Evolutionary conservation across 2,329 filamentous ascomycete species (phyloP), one percentile per base, ranked within the genome.

Genomic region (Colletotrichum noveboracense): DNA sequence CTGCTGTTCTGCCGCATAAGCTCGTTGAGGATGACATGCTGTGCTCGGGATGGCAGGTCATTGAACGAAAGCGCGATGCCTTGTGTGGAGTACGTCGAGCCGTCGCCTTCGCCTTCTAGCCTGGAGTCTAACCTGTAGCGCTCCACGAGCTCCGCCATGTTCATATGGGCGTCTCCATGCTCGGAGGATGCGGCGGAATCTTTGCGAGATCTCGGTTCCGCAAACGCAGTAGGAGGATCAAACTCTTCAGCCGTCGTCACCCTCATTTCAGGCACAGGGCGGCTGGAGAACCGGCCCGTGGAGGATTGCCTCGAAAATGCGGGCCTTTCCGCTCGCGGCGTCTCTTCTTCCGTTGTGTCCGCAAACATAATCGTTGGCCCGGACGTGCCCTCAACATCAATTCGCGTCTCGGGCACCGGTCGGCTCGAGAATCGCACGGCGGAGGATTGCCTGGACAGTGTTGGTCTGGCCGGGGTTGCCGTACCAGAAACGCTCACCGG

Each of bases 11-110:
- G 88, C 5, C 89, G 88, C 86, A 98, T 96, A 78, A 97, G 86
- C 83, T 98, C 95, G 82, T 98, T 98, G 18, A 98, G 85, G 32
- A 98, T 96, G 43, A 97, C 85, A 83, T 98, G 95, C 82, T 97
- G 95, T 3, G 95, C 95, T 18, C 95, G 92, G 79, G 94, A 95
- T 0, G 95, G 95, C 6, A 98, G 87, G 80, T 97, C 95, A 79
- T 98, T 97, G 87, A 98, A 98, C 3, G 93, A 95, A 3, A 97
- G 87, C 1, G 95, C 90, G 5, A 95, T 84, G 4, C 91, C 89
- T 68, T 93, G 91, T 26, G 91, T 90, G 5, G 91, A 89, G 80
- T 90, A 91, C 18, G 86, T 83, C 5, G 88, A 89, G 7, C 86
- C 85, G 7, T 78, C 80, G 8, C 83, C 80, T 24, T 78, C 80